Evolutionary conservation across 75 land plant genomes (phyloP), one percentile per base, ranked within the genome.

Genomic region (Ceratopteris richardii): DNA sequence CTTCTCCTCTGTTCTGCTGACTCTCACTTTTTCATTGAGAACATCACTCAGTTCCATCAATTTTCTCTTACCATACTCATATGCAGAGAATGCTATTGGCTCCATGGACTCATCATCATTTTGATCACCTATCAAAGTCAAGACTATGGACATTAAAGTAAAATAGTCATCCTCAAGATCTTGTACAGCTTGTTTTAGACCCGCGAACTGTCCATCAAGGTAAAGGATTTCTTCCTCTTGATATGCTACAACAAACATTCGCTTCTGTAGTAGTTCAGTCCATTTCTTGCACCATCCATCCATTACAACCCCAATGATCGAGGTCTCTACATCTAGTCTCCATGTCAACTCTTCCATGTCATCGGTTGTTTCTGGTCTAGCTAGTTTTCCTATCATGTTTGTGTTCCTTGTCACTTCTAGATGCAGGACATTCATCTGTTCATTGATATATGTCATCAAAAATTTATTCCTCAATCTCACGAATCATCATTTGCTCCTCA

Each of bases 101-200:
- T 48, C 51, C 20, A 17, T 21, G 7, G 20, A 17, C 14, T 48
- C 51, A 48, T 48, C 20, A 48, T 48, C 51, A 48, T 48, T 48
- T 21, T 48, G 51, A 18, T 48, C 51, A 9, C 51, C 6, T 19
- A 48, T 13, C 20, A 48, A 18, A 48, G 51, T 19, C 20, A 48
- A 48, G 51, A 14, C 14, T 17, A 48, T 48, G 6, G 51, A 48
- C 51, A 48, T 48, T 19, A 48, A 48, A 10, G 51, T 48, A 18
- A 21, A 14, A 48, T 48, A 48, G 51, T 48, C 51, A 48, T 48
- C 20, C 51, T 48, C 51, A 5, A 48, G 20, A 17, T 48, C 51
- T 4, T 48, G 21, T 10, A 48, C 20, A 4, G 51, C 20, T 21
- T 48, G 51, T 19, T 9, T 48, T 4, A 13, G 18, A 6, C 51